These are phyloP conservation scores for Salvia miltiorrhiza DNA, from an alignment of 257 asterid species.

Conservation along the genomic window DNA sequence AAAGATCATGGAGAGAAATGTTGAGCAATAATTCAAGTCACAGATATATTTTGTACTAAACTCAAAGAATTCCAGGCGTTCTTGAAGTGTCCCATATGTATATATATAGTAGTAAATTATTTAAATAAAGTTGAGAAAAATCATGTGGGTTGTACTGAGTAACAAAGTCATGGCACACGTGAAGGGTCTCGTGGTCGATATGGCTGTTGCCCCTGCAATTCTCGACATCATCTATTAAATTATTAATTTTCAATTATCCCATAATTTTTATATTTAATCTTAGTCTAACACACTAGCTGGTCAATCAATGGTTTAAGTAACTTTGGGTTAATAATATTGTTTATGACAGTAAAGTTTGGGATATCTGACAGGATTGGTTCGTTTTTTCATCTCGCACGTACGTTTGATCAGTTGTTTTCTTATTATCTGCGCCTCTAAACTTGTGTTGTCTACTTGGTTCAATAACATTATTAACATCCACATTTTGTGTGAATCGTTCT, in stretches of 20 bases:
- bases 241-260: background rate
- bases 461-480: too few species aligned
- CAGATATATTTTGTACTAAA: background rate
- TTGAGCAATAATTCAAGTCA: slow-evolving; percentile 8
- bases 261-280: background rate
- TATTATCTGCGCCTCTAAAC: too few species aligned
- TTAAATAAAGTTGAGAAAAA: background rate
- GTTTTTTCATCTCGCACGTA: background rate
- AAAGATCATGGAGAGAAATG: slow-evolving; percentile 12
- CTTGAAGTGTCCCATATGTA: slow-evolving; percentile 31
- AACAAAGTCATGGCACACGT: slow-evolving; percentile 59
- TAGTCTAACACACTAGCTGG: background rate
- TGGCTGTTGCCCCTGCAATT: slow-evolving; percentile 25
- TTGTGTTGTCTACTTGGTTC: too few species aligned
- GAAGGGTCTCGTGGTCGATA: slow-evolving; percentile 47
- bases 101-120: slow-evolving; percentile 16
- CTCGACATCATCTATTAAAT: slow-evolving; percentile 27
- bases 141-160: slow-evolving; percentile 30
- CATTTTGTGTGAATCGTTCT: too few species aligned
- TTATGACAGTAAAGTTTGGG: background rate
- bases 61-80: slow-evolving; percentile 9
- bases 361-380: background rate
- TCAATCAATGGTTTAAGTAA: background rate
- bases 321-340: background rate
- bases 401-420: background rate